Percentiles rank a stretch among this genome's conserved stretches.
These are phyloP conservation scores for Westerdykella sp. DNA, from an alignment of 2,329 filamentous ascomycete genomes.

Conservation along the genomic window DNA sequence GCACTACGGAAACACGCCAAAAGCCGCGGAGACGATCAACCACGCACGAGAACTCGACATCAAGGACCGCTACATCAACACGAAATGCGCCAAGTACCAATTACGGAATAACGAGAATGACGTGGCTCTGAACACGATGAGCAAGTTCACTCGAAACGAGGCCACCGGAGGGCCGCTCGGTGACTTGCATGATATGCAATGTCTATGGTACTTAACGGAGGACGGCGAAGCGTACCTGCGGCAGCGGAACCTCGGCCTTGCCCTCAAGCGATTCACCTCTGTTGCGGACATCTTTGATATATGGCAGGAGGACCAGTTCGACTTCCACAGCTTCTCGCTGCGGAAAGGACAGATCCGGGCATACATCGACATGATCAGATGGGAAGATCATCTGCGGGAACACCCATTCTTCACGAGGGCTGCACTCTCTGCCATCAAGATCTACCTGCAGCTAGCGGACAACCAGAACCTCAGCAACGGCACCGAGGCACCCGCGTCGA, in stretches of 20 bases:
- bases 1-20: constrained; percentile 71
- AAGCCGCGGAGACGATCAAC: constrained; percentile 84
- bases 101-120: constrained; percentile 88
- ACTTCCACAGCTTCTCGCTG: constrained; percentile 97
- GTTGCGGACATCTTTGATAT: constrained; percentile 91
- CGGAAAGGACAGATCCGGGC: constrained; percentile 92
- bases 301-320: constrained; percentile 98
- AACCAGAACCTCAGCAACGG: constrained; percentile 60
- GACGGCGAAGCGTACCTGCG: constrained; percentile 86
- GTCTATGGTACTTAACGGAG: constrained; percentile 93
- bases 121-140: constrained; percentile 78
- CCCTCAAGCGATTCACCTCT: constrained; percentile 84
- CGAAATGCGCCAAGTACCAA: constrained; percentile 95
- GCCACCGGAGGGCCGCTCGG: constrained; percentile 79
- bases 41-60: constrained; percentile 76
- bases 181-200: constrained; percentile 97
- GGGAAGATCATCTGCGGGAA: constrained; percentile 86
- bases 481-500: constrained; percentile 54
- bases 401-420: constrained; percentile 89
- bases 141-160: constrained; percentile 89
- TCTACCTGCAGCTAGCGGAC: constrained; percentile 76
- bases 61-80: constrained; percentile 95
- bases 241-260: constrained; percentile 73
- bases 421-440: constrained; percentile 70
- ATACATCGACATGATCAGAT: constrained; percentile 92